phyloP scores from a whole-genome alignment of 148 eudicot species.

The Persicaria tinctoria region DNA sequence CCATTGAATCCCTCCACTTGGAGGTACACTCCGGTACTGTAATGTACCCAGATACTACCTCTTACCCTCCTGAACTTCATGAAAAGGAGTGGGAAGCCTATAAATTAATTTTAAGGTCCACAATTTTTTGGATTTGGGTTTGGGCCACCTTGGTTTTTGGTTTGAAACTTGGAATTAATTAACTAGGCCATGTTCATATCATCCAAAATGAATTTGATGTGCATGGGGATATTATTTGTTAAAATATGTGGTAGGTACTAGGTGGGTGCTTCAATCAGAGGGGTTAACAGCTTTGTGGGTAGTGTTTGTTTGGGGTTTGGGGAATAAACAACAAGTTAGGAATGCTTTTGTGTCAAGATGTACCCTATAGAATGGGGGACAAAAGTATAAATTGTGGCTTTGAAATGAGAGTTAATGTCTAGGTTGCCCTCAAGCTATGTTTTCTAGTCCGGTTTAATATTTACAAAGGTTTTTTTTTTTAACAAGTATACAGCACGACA shows the following conservation, averaged over 20 bases:
- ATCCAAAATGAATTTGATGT: background rate
- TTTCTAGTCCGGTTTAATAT: too few species aligned
- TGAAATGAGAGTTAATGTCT: too few species aligned
- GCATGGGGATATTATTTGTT: background rate
- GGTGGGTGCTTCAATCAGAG: background rate
- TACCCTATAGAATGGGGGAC: slow-evolving; percentile 5
- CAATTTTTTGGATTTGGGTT: background rate
- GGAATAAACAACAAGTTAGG: background rate
- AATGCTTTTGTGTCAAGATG: background rate
- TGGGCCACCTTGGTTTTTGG: slow-evolving; percentile 3
- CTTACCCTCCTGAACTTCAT: background rate
- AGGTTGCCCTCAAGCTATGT: too few species aligned
- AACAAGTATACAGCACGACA: too few species aligned
- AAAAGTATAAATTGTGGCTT: background rate
- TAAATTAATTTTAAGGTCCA: background rate
- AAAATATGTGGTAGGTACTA: background rate
- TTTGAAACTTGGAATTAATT: background rate
- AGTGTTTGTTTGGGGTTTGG: slow-evolving; percentile 6
- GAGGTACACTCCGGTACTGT: slow-evolving; percentile 4
- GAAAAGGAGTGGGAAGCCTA: background rate
- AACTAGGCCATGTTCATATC: background rate
- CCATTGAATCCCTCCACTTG: background rate
- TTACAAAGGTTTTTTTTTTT: too few species aligned
- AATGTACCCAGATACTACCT: background rate
- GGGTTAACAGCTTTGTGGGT: background rate